Evolutionary conservation across 1,284 basidiomycete genomes (phyloP), one percentile per base, ranked within the genome.

Genomic region (Tilletia caries): DNA sequence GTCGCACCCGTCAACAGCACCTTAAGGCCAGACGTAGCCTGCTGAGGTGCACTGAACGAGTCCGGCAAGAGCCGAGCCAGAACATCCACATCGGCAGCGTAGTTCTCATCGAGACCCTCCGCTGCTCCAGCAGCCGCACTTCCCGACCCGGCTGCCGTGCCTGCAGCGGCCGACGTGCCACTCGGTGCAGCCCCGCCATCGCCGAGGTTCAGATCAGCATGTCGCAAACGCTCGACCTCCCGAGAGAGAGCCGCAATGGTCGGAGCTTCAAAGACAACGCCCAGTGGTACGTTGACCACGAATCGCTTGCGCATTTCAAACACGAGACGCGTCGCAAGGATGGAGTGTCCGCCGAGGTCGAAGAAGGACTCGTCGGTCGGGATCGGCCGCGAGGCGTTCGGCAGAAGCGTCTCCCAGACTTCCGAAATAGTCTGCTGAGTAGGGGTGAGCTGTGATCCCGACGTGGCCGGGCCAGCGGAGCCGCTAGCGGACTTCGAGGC

Each of bases 321-420:
- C 76, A 98, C 93, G 72, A 98, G 89, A 34, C 95, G 90, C 2
- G 95, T 99, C 0, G 95, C 96, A 29, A 98, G 88, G 79, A 99
- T 98, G 15, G 96, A 98, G 85, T 99, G 96, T 1, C 96, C 96
- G 46, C 96, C 96, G 34, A 98, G 88, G 84, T 99, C 96, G 85
- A 98, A 98, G 88, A 99, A 99, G 84, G 89, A 93, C 81, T 98
- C 96, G 83, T 98, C 91, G 12, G 92, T 84, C 13, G 92, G 91
- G 64, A 98, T 89, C 1, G 89, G 88, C 10, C 88, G 85, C 0
- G 93, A 90, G 2, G 92, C 87, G 68, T 90, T 91, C 5, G 94
- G 93, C 12, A 99, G 88, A 50, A 98, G 88, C 67, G 84, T 86
- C 3, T 89, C 83, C 94, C 95, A 99, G 89, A 66, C 87, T 86